Base-by-base conservation (phyloP, 495 filamentous ascomycete species). In the Corynascus novoguineensis region DNA sequence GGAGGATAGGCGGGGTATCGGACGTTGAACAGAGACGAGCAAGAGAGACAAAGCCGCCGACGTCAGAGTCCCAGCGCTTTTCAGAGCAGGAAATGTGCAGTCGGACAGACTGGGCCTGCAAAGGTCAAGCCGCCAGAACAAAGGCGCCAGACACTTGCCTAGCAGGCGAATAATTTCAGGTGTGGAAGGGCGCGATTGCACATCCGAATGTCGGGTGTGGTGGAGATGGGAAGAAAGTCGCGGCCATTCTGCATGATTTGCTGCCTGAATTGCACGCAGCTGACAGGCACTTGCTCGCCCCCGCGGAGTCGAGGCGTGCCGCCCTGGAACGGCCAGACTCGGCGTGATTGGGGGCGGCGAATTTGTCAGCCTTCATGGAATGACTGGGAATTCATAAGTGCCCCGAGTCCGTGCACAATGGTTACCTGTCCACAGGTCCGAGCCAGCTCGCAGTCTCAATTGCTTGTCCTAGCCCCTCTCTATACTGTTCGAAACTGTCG, bases 311-410 rank as follows among this genome's bases (percentile, higher is more conserved):
- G 10, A 38, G 35, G 35, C 35, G 35, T 12, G 35, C n/a, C 25
- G 38, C 8, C 22, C n/a, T n/a, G n/a, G 47, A 51, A 25, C 37
- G 34, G 55, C 52, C 55, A 58, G 55, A 58, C 47, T 48, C 19
- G 40, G 40, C 40, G 21, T 8, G 35, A 50, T n/a, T 34, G 32
- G 46, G 17, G 2, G 40, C n/a, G n/a, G n/a, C 42, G 29, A 57
- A 60, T 60, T 60, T 60, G 59, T 60, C 59, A 60, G 59, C 59
- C 10, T 10, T 17, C 41, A 29, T 56, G 24, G 53, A 56, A 56
- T 17, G 45, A 32, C 6, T 41, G 45, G 53, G 53, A 56, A 56
- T 49, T 34, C 2, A 38, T 27, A 28, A 53, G n/a, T 55, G 29
- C 40, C 6, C 4, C 52, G 21, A 19, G 50, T 31, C 37, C 8